phyloP scores from a whole-genome alignment of 106 monocot genomes.

The Allium cepa region DNA sequence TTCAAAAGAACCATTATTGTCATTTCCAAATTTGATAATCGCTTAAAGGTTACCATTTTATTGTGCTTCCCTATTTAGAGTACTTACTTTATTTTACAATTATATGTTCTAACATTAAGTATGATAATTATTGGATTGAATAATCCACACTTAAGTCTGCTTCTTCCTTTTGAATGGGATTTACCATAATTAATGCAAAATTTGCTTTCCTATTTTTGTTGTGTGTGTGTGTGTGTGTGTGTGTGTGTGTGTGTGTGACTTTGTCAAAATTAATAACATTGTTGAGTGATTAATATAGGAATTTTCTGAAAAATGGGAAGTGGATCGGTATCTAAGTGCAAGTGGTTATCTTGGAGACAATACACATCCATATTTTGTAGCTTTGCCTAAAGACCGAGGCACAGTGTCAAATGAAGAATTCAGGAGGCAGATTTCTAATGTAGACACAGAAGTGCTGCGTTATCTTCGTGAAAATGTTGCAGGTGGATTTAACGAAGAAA shows the following conservation, averaged over 20 bases:
- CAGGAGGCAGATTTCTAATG: conserved; percentile 85
- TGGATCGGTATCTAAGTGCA: conserved; percentile 86
- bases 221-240: background rate
- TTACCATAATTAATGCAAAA: background rate
- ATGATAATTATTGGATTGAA: no score
- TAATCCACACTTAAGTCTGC: no score
- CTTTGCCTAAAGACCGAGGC: conserved; percentile 92
- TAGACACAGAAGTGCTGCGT: conserved; percentile 66
- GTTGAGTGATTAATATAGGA: conserved; percentile 44
- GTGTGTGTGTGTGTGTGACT: background rate
- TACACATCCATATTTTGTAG: conserved; percentile 85
- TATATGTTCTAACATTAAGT: no score
- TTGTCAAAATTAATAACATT: no score
- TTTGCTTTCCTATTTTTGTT: background rate
- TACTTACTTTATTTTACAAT: no score
- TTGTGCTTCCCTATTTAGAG: no score
- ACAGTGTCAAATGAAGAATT: conserved; percentile 87
- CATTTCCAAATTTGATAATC: conserved; percentile 91
- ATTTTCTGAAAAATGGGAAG: conserved; percentile 91
- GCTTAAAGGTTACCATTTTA: conserved; percentile 56
- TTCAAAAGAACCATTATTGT: conserved; percentile 85
- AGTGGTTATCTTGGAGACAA: conserved; percentile 95
- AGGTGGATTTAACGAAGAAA: conserved; percentile 94
- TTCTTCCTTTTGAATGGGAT: no score
- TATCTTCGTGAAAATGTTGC: conserved; percentile 76